Evolutionary conservation across 2,329 filamentous ascomycete species (phyloP).

Genomic region (Nemania sp.): DNA sequence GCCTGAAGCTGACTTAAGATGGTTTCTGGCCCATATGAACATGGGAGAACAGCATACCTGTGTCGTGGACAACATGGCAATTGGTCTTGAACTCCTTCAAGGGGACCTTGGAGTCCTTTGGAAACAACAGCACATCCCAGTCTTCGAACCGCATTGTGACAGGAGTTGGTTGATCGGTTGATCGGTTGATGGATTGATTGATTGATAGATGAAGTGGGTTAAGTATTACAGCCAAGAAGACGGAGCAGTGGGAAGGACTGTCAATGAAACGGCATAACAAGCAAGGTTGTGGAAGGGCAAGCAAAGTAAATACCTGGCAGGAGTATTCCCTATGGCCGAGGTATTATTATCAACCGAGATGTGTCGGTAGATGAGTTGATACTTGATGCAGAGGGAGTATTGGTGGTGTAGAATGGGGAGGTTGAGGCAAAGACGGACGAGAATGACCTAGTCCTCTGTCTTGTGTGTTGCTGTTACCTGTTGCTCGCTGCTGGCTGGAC

Average conservation of each 20-base stretch:
- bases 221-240: conserved; percentile 42
- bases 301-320: conserved; percentile 38
- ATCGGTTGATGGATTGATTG: neutral
- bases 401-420: conserved; percentile 8
- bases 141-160: conserved; percentile 82
- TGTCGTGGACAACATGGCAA: conserved; percentile 75
- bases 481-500: too few relatives aligned
- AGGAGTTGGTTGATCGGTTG: neutral
- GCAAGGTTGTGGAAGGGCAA: conserved; percentile 38
- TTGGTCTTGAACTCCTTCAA: conserved; percentile 85
- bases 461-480: neutral
- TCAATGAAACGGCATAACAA: conserved; percentile 45
- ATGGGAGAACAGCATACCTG: conserved; percentile 51
- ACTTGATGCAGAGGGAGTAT: conserved; percentile 34
- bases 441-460: neutral
- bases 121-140: conserved; percentile 88
- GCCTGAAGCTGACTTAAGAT: neutral
- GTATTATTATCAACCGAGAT: conserved; percentile 41
- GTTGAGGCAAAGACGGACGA: conserved; percentile 18
- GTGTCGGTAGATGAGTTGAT: conserved; percentile 37
- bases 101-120: conserved; percentile 73
- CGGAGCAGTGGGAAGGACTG: conserved; percentile 32
- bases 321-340: conserved; percentile 35
- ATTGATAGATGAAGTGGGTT: conserved; percentile 39
- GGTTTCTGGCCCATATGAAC: neutral